These are phyloP conservation scores for Austroboletus olivaceoglutinosus DNA, from an alignment of 1,284 basidiomycete genomes.

Conservation along the genomic window DNA sequence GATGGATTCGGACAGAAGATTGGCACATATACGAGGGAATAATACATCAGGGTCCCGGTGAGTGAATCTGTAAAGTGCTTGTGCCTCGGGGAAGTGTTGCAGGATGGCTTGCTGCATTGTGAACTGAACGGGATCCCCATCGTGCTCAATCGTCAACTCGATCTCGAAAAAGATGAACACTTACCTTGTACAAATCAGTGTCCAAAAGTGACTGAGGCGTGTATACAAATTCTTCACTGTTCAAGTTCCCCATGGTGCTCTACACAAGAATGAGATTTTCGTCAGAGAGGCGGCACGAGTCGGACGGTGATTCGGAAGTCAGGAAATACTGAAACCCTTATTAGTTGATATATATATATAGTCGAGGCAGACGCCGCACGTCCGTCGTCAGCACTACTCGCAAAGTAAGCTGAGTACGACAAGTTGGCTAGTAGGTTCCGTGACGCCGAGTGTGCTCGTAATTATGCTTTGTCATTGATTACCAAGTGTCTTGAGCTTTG, in stretches of 20 bases:
- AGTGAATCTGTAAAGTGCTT: slow-evolving; percentile 80
- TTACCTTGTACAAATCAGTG: slow-evolving; percentile 94
- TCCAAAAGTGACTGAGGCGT: slow-evolving; percentile 71
- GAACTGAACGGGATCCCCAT: slow-evolving; percentile 49
- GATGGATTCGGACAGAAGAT: slow-evolving; percentile 64
- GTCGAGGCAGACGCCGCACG: background rate
- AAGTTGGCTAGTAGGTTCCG: too few species aligned
- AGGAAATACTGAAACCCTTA: background rate
- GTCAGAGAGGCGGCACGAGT: background rate
- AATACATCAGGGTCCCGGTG: slow-evolving; percentile 73
- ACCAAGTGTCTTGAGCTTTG: background rate
- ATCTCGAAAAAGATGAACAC: background rate
- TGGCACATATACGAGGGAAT: slow-evolving; percentile 72
- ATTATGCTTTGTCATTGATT: background rate
- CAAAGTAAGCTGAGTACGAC: too few species aligned
- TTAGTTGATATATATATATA: background rate
- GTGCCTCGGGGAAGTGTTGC: slow-evolving; percentile 71
- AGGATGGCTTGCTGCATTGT: slow-evolving; percentile 97
- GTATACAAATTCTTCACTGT: slow-evolving; percentile 12
- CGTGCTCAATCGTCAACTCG: background rate
- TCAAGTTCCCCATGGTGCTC: slow-evolving; percentile 11
- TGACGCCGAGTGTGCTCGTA: background rate
- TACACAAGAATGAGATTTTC: background rate
- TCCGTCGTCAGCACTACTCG: too few species aligned
- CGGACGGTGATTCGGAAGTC: background rate